Base-by-base conservation (phyloP, 305 asterid genomes). In the Fraxinus baroniana region DNA sequence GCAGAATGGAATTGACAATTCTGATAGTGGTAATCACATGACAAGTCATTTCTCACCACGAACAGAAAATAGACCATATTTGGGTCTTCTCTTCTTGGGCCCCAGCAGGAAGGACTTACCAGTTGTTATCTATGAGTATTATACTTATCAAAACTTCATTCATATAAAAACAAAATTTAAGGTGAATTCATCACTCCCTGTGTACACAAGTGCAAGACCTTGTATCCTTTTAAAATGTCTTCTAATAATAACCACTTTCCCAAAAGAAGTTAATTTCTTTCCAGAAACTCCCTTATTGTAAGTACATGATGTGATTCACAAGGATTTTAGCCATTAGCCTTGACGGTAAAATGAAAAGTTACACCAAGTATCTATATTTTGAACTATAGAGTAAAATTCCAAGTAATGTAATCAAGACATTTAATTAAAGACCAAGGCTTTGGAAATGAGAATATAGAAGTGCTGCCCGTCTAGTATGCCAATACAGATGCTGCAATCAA, bases 1-100 rank as follows among this genome's bases (percentile, higher is more conserved):
- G 33, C 33, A 64, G 33, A 64, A 44, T 68, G 71, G 46, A 74
- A 78, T 72, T 78, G 74, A 83, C 41, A 81, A 44, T 80, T 55
- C 20, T 36, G 75, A 46, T 41, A 74, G 5, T 28, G 62, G 72
- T 76, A 80, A 77, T 24, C 52, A 60, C 37, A 60, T 30, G 33
- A 30, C 33, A 30, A 3, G 4, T 76, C 35, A 71, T 82, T 71
- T 77, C 78, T 79, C 5, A 44, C 77, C 70, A 82, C n/a, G 72
- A 37, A 39, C 76, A 79, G 46, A 71, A 22, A 39, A 75, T 33
- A 28, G 32, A 81, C 72, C 72, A 20, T 7, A 24, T 8, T 64
- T 7, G 26, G 10, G 28, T 57, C 68, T 57, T 62, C 71, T 22
- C 24, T 64, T 24, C 72, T 64, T 4, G 57, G 57, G 28, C 68